Conservation (phyloP, 2,329 filamentous ascomycete species). For the Colletotrichum lentis region DNA sequence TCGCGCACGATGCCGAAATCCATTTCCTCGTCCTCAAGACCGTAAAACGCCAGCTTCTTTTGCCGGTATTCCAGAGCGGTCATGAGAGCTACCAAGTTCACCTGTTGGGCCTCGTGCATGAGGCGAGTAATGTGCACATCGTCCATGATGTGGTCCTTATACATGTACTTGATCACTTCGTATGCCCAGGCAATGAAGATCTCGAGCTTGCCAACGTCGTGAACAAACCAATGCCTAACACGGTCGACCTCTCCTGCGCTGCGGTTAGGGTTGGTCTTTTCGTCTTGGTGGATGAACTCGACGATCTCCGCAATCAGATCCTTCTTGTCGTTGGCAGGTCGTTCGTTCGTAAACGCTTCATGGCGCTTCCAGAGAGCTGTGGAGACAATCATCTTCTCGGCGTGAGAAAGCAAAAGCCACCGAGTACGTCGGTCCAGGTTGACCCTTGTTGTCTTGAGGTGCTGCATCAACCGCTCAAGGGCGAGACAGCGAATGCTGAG, state of each 20-base stretch:
- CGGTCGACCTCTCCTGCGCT: slow-evolving; percentile 77
- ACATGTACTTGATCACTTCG: slow-evolving; percentile 77
- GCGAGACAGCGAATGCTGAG: slow-evolving; percentile 76
- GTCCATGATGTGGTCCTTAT: slow-evolving; percentile 67
- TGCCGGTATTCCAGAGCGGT: slow-evolving; percentile 75
- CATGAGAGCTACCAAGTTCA: slow-evolving; percentile 74
- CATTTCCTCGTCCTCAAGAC: slow-evolving; percentile 72
- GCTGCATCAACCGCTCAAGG: slow-evolving; percentile 75
- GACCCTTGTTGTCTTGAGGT: slow-evolving; percentile 72
- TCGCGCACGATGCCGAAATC: slow-evolving; percentile 69
- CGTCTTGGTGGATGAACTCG: slow-evolving; percentile 77
- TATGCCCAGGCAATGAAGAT: slow-evolving; percentile 81
- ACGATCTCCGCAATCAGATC: slow-evolving; percentile 79
- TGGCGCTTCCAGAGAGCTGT: slow-evolving; percentile 82
- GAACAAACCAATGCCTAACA: slow-evolving; percentile 86
- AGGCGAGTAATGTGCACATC: slow-evolving; percentile 62
- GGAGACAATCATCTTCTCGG: slow-evolving; percentile 87
- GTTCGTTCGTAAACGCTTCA: slow-evolving; percentile 70
- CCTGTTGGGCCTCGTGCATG: slow-evolving; percentile 72
- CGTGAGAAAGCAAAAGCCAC: slow-evolving; percentile 87
- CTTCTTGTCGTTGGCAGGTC: slow-evolving; percentile 68
- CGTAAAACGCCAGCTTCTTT: slow-evolving; percentile 75
- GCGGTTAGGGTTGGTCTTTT: slow-evolving; percentile 72
- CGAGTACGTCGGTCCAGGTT: slow-evolving; percentile 72
- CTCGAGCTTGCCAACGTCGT: slow-evolving; percentile 76